phyloP scores from a whole-genome alignment of 495 filamentous ascomycete species.

The Talaromyces thailandensis region DNA sequence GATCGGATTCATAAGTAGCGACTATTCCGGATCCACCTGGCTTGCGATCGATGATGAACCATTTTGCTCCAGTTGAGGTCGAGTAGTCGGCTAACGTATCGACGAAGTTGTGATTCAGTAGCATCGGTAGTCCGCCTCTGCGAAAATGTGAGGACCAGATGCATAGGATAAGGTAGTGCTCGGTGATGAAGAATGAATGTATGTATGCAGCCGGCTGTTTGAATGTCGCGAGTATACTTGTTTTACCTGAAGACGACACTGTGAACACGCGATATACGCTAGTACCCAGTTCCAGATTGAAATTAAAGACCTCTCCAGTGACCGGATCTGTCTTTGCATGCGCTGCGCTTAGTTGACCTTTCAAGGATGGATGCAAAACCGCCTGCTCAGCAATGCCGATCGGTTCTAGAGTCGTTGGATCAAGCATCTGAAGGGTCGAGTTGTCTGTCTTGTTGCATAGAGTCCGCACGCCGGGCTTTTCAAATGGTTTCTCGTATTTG shows the following conservation, averaged over 20 bases:
- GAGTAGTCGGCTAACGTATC: conserved; percentile 48
- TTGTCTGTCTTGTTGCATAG: conserved; percentile 56
- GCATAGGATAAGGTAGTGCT: conserved; percentile 58
- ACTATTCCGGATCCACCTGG: conserved; percentile 42
- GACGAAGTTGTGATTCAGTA: conserved; percentile 48
- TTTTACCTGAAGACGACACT: conserved; percentile 49
- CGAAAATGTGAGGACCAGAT: conserved; percentile 46
- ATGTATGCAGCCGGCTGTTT: conserved; percentile 50
- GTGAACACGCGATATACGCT: conserved; percentile 56
- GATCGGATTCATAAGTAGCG: conserved; percentile 45
- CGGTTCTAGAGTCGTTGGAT: conserved; percentile 64
- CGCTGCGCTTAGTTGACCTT: conserved; percentile 51
- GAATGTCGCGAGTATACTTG: conserved; percentile 62
- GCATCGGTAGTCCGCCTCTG: conserved; percentile 37
- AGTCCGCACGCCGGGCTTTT: conserved; percentile 26
- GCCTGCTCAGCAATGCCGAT: conserved; percentile 48
- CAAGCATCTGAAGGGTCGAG: conserved; percentile 44
- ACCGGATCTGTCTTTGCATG: conserved; percentile 62
- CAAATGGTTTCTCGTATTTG: conserved; percentile 7
- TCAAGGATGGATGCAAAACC: conserved; percentile 54
- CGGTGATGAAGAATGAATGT: conserved; percentile 63
- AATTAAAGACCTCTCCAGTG: conserved; percentile 73
- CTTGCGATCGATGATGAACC: conserved; percentile 61
- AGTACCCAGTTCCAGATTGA: conserved; percentile 49
- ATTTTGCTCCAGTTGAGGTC: conserved; percentile 39